Evolutionary conservation across 2,329 filamentous ascomycete species (phyloP), one percentile per base, ranked within the genome.

Genomic region (Aaosphaeria arxii): DNA sequence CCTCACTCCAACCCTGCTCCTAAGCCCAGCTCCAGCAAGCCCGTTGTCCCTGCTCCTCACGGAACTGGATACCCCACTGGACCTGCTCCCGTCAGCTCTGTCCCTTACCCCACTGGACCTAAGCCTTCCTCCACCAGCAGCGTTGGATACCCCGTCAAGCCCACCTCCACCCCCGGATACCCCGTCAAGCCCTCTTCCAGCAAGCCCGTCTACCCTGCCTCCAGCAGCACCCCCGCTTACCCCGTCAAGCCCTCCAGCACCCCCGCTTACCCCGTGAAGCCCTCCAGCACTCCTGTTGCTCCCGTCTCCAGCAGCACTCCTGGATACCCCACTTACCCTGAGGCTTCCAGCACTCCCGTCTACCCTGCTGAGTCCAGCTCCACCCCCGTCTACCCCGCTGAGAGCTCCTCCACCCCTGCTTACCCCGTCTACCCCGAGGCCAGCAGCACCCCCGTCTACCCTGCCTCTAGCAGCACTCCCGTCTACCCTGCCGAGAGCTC

Each of bases 341-440:
- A 11, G 5, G 30, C 58, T 33, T 33, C 13, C 40, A 42, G 7
- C 45, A 48, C 17, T 24, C 17, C 17, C 17, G 17, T 29, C 29
- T 33, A 40, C 39, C 17, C 39, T 24, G 24, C 9, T 24, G n/a
- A 36, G 33, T 36, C 33, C n/a, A 36, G 33, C 42, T 36, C 48
- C 40, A 47, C 50, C 39, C 55, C 57, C 47, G 58, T 56, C 4
- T 67, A 60, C 53, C 64, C 62, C 2, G 62, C 54, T 43, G 43
- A 42, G 44, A 44, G 47, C n/a, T 42, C 40, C 11, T 59, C 50
- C 40, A 46, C 38, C 44, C 11, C 39, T 11, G 11, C 39, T 13
- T 24, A 9, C 17, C 11, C 11, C 24, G 7, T 24, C 24, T 28
- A 9, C 39, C n/a, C 57, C 57, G 30, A 53, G 55, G 51, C 55